phyloP scores from a whole-genome alignment of 2,329 filamentous ascomycete genomes.

The Diaporthe caulivora region DNA sequence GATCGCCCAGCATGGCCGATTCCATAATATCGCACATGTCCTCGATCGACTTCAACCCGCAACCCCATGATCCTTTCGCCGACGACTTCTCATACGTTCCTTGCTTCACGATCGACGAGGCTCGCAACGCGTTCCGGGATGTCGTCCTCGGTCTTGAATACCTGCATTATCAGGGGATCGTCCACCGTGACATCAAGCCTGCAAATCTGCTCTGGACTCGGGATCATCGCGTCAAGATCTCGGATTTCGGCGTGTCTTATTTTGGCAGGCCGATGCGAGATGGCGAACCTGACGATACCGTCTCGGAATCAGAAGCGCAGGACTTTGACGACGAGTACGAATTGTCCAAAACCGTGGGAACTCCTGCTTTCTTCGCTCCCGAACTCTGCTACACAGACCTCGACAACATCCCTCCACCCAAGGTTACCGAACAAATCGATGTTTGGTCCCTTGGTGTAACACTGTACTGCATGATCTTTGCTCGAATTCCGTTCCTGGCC shows the following conservation, averaged over 20 bases:
- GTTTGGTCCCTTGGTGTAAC: conserved; percentile 98
- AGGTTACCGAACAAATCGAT: conserved; percentile 92
- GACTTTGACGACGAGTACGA: conserved; percentile 95
- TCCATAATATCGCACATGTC: conserved; percentile 81
- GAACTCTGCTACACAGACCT: conserved; percentile 93
- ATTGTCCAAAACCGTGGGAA: conserved; percentile 97
- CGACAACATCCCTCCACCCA: conserved; percentile 73
- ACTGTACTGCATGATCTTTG: conserved; percentile 94
- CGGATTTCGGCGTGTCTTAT: conserved; percentile 98
- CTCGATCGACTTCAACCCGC: conserved; percentile 69
- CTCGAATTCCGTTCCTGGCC: conserved; percentile 91
- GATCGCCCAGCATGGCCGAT: conserved; percentile 84
- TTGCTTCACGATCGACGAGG: conserved; percentile 87
- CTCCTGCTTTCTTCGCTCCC: conserved; percentile 96
- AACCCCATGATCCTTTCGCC: conserved; percentile 75
- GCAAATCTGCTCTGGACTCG: conserved; percentile 91
- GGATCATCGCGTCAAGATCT: conserved; percentile 93
- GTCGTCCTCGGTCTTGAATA: conserved; percentile 95
- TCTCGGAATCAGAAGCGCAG: conserved; percentile 83
- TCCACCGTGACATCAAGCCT: conserved; percentile 87
- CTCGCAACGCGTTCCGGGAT: conserved; percentile 88
- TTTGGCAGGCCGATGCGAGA: conserved; percentile 90
- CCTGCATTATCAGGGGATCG: conserved; percentile 87
- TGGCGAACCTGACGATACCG: conserved; percentile 81
- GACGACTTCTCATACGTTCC: conserved; percentile 95